These are phyloP conservation scores for Cytospora piceae DNA, from an alignment of 2,329 filamentous ascomycete species.

Conservation along the genomic window DNA sequence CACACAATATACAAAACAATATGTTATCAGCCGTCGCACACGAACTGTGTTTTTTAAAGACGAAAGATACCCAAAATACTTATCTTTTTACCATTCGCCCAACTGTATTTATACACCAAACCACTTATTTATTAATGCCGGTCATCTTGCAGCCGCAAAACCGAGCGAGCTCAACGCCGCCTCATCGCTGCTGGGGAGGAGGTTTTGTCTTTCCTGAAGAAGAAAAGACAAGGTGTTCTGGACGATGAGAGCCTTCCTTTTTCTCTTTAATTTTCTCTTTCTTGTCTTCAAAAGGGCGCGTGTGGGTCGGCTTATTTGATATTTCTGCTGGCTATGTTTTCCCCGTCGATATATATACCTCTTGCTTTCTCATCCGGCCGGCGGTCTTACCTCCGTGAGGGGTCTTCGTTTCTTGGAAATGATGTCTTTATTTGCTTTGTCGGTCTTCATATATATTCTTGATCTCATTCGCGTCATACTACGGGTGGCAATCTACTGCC, in stretches of 20 bases:
- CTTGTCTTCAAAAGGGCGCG: background rate
- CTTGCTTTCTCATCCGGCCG: background rate
- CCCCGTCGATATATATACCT: background rate
- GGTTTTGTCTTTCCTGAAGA: background rate
- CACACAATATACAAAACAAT: background rate
- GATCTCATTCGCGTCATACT: background rate
- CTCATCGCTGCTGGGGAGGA: background rate
- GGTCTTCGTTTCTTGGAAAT: background rate
- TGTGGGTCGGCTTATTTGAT: background rate
- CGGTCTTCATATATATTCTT: background rate
- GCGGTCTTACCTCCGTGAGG: background rate
- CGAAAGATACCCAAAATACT: slow-evolving; percentile 21
- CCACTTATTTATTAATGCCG: background rate
- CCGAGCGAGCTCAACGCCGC: background rate
- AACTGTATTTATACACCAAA: slow-evolving; percentile 7
- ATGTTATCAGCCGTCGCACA: slow-evolving; percentile 1
- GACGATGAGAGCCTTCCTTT: background rate
- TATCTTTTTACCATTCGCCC: slow-evolving; percentile 4
- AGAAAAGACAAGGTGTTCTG: background rate
- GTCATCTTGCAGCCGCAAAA: background rate
- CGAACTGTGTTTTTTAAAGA: background rate
- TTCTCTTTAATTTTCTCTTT: background rate
- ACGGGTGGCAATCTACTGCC: background rate
- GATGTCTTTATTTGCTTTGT: background rate
- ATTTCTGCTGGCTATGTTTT: background rate